Percentiles rank a stretch among this genome's conserved stretches.
These are phyloP conservation scores for Aspergillus novofumigatus DNA, from an alignment of 2,329 filamentous ascomycete genomes.

Conservation along the genomic window DNA sequence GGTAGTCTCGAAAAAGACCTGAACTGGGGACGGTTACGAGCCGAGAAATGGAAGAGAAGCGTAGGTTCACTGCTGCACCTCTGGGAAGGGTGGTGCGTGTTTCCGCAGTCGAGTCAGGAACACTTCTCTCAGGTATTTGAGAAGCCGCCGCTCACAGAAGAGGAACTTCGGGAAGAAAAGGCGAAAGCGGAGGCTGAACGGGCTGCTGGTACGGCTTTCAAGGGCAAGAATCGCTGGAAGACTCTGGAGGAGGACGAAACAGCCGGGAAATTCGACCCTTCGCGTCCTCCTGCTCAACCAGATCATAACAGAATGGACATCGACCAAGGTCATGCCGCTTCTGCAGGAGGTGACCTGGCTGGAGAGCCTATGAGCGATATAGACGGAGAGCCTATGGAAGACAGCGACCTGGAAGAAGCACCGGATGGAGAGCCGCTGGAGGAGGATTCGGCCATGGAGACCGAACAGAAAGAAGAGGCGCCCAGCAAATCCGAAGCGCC, in stretches of 20 bases:
- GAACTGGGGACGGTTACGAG: constrained; percentile 74
- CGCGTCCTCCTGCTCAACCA: constrained; percentile 15
- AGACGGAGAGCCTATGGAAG: constrained; percentile 46
- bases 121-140: constrained; percentile 67
- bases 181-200: constrained; percentile 41
- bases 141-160: constrained; percentile 57
- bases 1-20: constrained; percentile 68
- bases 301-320: constrained; percentile 32
- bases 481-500: constrained; percentile 15
- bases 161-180: constrained; percentile 42
- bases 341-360: constrained; percentile 42
- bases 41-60: constrained; percentile 80
- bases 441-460: constrained; percentile 37
- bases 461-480: constrained; percentile 19
- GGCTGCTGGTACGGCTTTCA: constrained; percentile 31
- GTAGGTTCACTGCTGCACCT: constrained; percentile 64
- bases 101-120: constrained; percentile 69
- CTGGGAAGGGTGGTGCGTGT: constrained; percentile 64
- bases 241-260: constrained; percentile 42
- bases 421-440: constrained; percentile 47
- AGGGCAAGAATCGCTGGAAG: constrained; percentile 45
- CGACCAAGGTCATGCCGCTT: constrained; percentile 23
- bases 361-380: constrained; percentile 41
- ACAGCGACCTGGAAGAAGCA: constrained; percentile 50
- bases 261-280: constrained; percentile 27